Evolutionary conservation across 1,284 basidiomycete genomes (phyloP).

Genomic region (Chalciporus sp.): DNA sequence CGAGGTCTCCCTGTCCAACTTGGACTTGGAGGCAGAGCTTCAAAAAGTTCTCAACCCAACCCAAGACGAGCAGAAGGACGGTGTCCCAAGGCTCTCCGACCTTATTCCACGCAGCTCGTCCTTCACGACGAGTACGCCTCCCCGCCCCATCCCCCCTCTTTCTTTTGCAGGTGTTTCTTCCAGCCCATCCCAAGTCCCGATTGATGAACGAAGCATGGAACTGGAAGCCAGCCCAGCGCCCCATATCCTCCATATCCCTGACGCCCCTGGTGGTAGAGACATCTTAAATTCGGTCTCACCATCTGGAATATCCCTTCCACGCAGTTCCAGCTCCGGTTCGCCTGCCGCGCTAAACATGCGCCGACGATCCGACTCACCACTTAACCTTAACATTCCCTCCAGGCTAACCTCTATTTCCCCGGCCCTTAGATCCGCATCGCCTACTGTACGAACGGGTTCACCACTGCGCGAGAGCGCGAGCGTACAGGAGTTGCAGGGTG

Average conservation of each 20-base stretch:
- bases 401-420: conserved; percentile 22
- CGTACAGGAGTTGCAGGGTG: conserved; percentile 25
- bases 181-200: conserved; percentile 19
- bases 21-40: conserved; percentile 34
- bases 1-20: conserved; percentile 35
- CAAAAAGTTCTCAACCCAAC: conserved; percentile 23
- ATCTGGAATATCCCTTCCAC: conserved; percentile 9
- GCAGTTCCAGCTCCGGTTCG: conserved; percentile 19
- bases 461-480: conserved; percentile 29
- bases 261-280: no score
- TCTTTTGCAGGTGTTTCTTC: conserved; percentile 21
- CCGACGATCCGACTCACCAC: conserved; percentile 29
- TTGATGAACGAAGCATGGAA: conserved; percentile 7
- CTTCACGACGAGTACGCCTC: conserved; percentile 33
- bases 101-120: conserved; percentile 26
- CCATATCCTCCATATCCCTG: conserved; percentile 3
- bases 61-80: conserved; percentile 10
- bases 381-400: conserved; percentile 14
- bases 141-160: conserved; percentile 19
- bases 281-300: conserved; percentile 19
- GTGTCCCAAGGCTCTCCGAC: conserved; percentile 20
- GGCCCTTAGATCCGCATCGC: conserved; percentile 22
- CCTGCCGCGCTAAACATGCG: conserved; percentile 13
- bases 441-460: conserved; percentile 26
- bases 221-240: conserved; percentile 6